Evolutionary conservation across 805 yeast genomes (phyloP), one percentile per base, ranked within the genome.

Genomic region (Kurtzmaniella fragi): DNA sequence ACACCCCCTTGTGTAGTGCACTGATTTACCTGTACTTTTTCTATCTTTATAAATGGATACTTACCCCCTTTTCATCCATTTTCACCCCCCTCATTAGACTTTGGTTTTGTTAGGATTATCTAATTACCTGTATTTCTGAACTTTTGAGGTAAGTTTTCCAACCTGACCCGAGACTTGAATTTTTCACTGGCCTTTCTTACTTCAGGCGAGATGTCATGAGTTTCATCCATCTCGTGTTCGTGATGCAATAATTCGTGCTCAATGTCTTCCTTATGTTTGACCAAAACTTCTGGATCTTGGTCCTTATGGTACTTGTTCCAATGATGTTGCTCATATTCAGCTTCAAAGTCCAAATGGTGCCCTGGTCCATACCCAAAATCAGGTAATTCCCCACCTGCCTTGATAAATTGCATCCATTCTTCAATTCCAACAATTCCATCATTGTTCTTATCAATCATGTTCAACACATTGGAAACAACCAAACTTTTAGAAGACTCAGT

Each of bases 351-450:
- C 28, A 89, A 82, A 63, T 90, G 96, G 55, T 90, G 96, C 20
- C 96, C 96, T 6, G 87, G 90, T 25, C 97, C 98, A 42, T 82
- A 80, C 7, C 96, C 95, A 57, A 90, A 79, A 59, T 91, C 97
- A 1, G 97, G 97, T 54, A 91, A 76, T 45, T 77, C 76, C 1
- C 84, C 82, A 7, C 95, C 95, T 10, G 59, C 62, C 2, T 59
- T 58, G 7, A 76, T 71, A 59, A 76, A 90, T 11, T 62, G 64
- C 32, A 78, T 50, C 81, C 89, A 91, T 55, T 88, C 96, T 7
- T 79, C 78, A 39, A 76, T 59, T 4, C 80, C 66, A 8, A 91
- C 72, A 37, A 65, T 67, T 1, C 84, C 84, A 56, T 88, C 90
- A 10, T 67, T 59, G 54, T 89, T 70, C 0, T 71, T 64, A 59